Base-by-base conservation (phyloP, 2,329 filamentous ascomycete genomes). In the Amesomyces nigricolor region DNA sequence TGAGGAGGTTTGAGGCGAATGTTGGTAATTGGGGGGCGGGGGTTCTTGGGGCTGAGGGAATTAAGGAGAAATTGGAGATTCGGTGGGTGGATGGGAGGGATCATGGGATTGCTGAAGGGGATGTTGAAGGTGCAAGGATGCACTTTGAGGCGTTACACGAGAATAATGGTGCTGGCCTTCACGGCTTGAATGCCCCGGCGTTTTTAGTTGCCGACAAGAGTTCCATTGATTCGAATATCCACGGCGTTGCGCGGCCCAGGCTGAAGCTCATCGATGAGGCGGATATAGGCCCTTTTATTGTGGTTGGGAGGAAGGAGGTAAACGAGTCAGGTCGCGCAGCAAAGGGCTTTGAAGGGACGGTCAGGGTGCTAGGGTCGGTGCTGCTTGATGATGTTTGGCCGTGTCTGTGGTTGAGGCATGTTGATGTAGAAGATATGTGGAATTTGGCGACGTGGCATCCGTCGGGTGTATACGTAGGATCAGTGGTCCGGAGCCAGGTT, bases 41-140 rank as follows among this genome's bases (percentile, higher is more conserved):
- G 7, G 44, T 52, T n/a, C 39, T 29, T 10, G 47, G 46, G 11
- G 50, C 13, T 2, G 53, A 42, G 4, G 49, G 30, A 22, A 29
- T 53, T n/a, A 56, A 46, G 29, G 22, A 13, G 7, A 51, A 39
- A n/a, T 13, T 19, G n/a, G 44, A 50, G 53, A 53, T 58, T 19
- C 35, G 40, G 46, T 58, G 57, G 57, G 26, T 58, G 10, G 57
- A 58, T 30, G 53, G 57, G 22, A n/a, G 46, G n/a, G 53, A 56
- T 17, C 14, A 44, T 17, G 57, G 49, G 1, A 53, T 54, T 47
- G 37, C 46, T 0, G 51, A 57, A 40, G 51, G 47, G 4, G 51
- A 54, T 19, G 32, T 57, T 8, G 51, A 46, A 10, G 55, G 29
- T 3, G 55, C 51, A 10, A 53, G 51, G 35, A 26, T 17, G 48